phyloP scores from a whole-genome alignment of 2,329 filamentous ascomycete genomes.

The Colletotrichum liriopes region DNA sequence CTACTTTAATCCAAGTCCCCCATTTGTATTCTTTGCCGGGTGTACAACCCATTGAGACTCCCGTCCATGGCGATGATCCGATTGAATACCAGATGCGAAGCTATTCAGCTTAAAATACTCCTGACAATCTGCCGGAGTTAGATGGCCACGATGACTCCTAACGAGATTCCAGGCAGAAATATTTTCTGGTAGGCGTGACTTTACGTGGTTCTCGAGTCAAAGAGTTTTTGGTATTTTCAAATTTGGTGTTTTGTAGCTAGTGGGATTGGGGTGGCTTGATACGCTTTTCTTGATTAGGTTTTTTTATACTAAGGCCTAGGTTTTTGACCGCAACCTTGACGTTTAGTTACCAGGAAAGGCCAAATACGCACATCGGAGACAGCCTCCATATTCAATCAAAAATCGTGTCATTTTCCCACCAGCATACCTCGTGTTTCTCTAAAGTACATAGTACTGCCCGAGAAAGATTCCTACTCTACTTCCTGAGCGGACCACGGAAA shows the following conservation, averaged over 20 bases:
- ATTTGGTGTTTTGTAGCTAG: not conserved
- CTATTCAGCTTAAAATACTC: no score
- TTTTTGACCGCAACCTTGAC: not conserved
- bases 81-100: no score
- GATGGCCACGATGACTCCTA: no score
- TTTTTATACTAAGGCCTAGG: no score
- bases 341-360: not conserved
- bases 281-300: no score
- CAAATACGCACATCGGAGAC: not conserved
- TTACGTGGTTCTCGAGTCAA: not conserved
- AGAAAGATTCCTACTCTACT: not conserved
- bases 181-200: no score
- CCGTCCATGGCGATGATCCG: not conserved
- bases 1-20: not conserved
- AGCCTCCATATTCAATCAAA: accelerated
- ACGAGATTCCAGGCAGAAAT: no score
- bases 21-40: no score
- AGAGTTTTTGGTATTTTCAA: not conserved
- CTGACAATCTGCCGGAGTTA: no score
- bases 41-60: not conserved
- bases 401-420: not conserved
- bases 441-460: not conserved
- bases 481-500: not conserved
- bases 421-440: not conserved
- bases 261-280: not conserved